phyloP scores from a whole-genome alignment of 257 asterid species.

The Anisodus acutangulus region DNA sequence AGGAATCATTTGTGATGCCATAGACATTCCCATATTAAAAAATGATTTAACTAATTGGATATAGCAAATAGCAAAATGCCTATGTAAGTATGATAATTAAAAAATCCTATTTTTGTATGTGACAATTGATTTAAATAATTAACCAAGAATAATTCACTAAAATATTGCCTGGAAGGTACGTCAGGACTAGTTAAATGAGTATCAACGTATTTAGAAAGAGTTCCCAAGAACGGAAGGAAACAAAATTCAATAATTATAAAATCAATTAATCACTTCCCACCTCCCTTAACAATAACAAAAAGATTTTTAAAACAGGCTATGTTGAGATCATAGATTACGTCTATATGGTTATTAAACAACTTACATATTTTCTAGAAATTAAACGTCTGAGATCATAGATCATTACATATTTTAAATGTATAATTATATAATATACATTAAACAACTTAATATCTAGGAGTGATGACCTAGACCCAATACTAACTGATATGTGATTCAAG shows the following conservation, averaged over 20 bases:
- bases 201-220: background rate
- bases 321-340: background rate
- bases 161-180: background rate
- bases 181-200: conserved; percentile 14
- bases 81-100: conserved; percentile 5
- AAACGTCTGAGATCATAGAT: too few relatives aligned
- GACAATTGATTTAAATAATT: conserved; percentile 6
- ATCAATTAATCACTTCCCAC: background rate
- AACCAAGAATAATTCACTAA: background rate
- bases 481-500: too few relatives aligned
- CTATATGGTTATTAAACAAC: too few relatives aligned
- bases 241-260: background rate
- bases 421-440: too few relatives aligned
- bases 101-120: background rate
- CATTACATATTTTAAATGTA: too few relatives aligned
- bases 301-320: background rate
- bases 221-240: background rate
- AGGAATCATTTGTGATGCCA: background rate
- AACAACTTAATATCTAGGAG: too few relatives aligned
- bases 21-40: background rate
- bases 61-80: conserved; percentile 24
- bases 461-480: too few relatives aligned
- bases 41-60: conserved; percentile 10
- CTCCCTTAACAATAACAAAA: conserved; percentile 2
- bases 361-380: too few relatives aligned